Base-by-base conservation (phyloP, 2,329 filamentous ascomycete genomes). In the Boeremia exigua region DNA sequence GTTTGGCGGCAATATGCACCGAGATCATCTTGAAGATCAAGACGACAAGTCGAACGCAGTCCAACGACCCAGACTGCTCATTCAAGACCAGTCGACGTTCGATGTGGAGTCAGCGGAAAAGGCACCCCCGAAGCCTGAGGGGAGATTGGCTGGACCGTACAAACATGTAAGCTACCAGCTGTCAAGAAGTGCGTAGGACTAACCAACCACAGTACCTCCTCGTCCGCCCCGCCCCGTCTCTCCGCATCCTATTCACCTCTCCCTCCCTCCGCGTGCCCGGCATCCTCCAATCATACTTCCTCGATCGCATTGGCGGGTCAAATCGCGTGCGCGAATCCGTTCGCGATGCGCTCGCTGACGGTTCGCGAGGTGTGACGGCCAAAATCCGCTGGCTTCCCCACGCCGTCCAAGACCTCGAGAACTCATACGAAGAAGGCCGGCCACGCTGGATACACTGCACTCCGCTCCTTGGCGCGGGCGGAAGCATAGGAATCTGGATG, bases 381-480 rank as follows among this genome's bases (percentile, higher is more conserved):
- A 90, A 90, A 68, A 84, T 93, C 12, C 84, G 85, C 48, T 93
- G 89, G 90, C 76, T 90, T 1, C 56, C 68, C 8, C 67, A 72
- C 10, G 67, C 71, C 3, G 61, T 69, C 1, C 42, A 63, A 6
- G 53, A 67, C 11, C 79, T 40, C 78, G 77, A 71, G n/a, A 74
- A 74, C 5, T 79, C 82, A 30, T 75, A 78, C 15, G 81, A 80
- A 34, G 79, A 85, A 47, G 89, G 88, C 0, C 81, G 88, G 15
- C 82, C 83, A 44, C 82, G 88, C 38, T 92, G 89, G 89, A 88
- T 92, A 36, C 89, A 92, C 71, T 90, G 88, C 68, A 92, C 89
- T 19, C 89, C 90, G 2, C 76, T 92, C 3, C 75, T 90, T 3
- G 88, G 88, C 2, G 81, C 81, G 37, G 87, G 87, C 59, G 86